Evolutionary conservation across 148 eudicot genomes (phyloP), one percentile per base, ranked within the genome.

Genomic region (Rhododendron henanense): DNA sequence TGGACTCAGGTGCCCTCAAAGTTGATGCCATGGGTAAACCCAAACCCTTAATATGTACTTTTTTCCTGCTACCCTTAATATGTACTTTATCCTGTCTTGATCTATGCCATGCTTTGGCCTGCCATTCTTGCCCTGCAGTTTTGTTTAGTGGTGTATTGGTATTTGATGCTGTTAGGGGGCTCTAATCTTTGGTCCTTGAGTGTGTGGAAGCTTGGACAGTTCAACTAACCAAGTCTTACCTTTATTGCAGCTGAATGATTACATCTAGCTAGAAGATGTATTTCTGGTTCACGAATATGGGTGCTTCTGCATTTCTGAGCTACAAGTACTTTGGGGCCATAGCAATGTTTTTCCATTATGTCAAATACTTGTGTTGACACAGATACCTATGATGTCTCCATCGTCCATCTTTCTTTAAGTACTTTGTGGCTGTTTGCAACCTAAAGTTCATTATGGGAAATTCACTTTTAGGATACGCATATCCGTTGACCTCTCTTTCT

Each of bases 1-100:
- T 95, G 98, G 96, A 86, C 88, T 91, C 89, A 89, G 37, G 99
- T 95, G 87, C 90, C 94, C 37, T 25, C 95, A 82, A 94, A 96
- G 81, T 86, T 91, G 90, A 89, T 88, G 78, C 95, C 97, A 81
- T 91, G 93, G 98, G 99, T 96, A 94, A 84, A 47, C 76, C 45
- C 41, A 45, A 23, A 5, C 53, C 33, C 28, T 10, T 10, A 10
- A 67, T 25, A 2, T 83, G 28, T 5, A 13, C 19, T 5, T 23
- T 63, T 55, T 55, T 57, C 16, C 61, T 55, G 61, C 23, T 18
- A 39, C 39, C 21, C 19, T 10, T 3, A 25, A 25, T 25, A n/a
- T 85, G 41, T 33, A 31, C 39, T 33, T 23, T 63, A 59, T 5
- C 84, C 73, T 82, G 41, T 73, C n/a, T 83, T 48, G 33, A 37